Percentiles rank a stretch among this genome's conserved stretches.
Conservation (phyloP, 176 grass and related monocot species). For the Oryza brachyantha region DNA sequence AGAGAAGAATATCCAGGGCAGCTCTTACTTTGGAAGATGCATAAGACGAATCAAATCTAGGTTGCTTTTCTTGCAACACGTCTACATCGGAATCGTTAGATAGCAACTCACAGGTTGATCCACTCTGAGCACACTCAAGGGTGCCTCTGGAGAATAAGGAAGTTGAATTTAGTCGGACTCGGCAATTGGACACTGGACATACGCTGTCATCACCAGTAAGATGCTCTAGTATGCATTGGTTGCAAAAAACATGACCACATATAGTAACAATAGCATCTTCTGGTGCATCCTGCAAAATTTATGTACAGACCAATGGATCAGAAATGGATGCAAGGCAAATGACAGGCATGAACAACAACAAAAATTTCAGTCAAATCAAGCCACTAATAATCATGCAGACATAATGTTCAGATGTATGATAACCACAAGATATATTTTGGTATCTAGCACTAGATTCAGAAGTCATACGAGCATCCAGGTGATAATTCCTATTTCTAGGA, state of each 20-base stretch:
- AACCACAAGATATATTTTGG: neutral
- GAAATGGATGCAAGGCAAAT: neutral
- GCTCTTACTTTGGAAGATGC: conserved; percentile 88
- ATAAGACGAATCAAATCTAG: conserved; percentile 48
- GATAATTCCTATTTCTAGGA: neutral
- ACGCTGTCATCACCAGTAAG: conserved; percentile 82
- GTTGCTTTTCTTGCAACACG: conserved; percentile 40
- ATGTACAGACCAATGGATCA: conserved; percentile 22
- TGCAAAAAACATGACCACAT: conserved; percentile 94
- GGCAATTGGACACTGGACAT: conserved; percentile 69
- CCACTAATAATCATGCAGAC: neutral
- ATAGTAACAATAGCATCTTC: conserved; percentile 92
- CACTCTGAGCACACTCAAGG: conserved; percentile 62
- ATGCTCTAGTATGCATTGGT: conserved; percentile 87
- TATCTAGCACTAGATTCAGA: neutral
- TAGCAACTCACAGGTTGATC: conserved; percentile 41
- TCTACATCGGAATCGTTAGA: conserved; percentile 45
- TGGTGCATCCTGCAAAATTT: conserved; percentile 71
- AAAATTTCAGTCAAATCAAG: neutral
- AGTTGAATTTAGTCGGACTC: conserved; percentile 50
- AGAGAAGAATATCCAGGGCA: conserved; percentile 75
- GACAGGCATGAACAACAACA: conserved; percentile 4
- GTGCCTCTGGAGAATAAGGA: conserved; percentile 85
- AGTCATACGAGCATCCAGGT: neutral
- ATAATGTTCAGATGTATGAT: neutral